Evolutionary conservation across 768 basidiomycete genomes (phyloP), one percentile per base, ranked within the genome.

Genomic region (Lentinus tigrinus): DNA sequence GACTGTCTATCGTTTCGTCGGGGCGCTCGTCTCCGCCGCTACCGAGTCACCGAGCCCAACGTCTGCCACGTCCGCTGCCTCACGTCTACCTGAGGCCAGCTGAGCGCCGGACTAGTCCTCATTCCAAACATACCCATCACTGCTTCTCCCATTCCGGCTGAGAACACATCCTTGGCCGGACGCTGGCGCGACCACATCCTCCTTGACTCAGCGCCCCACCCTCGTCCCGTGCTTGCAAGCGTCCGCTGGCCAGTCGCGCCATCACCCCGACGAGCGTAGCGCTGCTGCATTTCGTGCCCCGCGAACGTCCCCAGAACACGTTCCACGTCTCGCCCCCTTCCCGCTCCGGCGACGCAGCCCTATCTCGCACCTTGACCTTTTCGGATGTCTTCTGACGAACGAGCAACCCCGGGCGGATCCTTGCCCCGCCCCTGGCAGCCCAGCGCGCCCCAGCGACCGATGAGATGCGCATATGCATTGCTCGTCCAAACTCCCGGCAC

Each of bases 271-370:
- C 24, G 6, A 24, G 44, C 56, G 44, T 43, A 37, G 56, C 44
- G 47, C 50, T 17, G 19, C 19, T 2, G 11, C 52, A 48, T 48
- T 58, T 54, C 47, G 47, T 36, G 39, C 38, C 27, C 57, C 57
- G 52, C 57, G 57, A 49, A 49, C 52, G 44, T 47, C 39, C 52
- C 57, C 46, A 58, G 51, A 24, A 28, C 52, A 42, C 56, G 26
- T 52, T 44, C 46, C 26, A 52, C 51, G 50, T 38, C 47, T 53
- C 51, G 47, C 51, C 27, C 17, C 47, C 19, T 21, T 23, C 21
- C 44, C 36, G 8, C 19, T 13, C 42, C 21, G 26, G n/a, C 51
- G 51, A 16, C 46, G 16, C 44, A 47, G n/a, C 52, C 57, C 50
- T 51, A 39, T 53, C 17, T 23, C 47, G 46, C 6, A 46, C 52